Evolutionary conservation across 495 filamentous ascomycete species (phyloP), one percentile per base, ranked within the genome.

Genomic region (Penicillium fimorum): DNA sequence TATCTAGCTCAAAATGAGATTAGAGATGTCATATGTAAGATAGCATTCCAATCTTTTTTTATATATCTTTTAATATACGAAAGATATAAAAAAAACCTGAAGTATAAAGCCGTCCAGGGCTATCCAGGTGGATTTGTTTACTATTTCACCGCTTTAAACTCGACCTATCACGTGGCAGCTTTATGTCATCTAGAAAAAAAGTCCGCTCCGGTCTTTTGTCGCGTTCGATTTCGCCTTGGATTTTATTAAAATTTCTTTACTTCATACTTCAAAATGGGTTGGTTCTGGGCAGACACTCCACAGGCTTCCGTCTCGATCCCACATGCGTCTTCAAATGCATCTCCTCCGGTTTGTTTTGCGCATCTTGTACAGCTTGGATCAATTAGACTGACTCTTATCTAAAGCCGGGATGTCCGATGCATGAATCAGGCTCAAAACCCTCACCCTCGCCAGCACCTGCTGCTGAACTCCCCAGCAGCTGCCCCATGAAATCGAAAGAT

Each of bases 321-420:
- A 50, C 63, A 68, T 25, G 62, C 75, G 44, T 61, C 63, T 48
- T 65, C 74, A 15, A 68, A 73, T 61, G 68, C 60, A 47, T 53
- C 70, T 68, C 87, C 85, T 68, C 91, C 92, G 30, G 92, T 96
- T 83, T 73, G 87, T 79, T 10, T 46, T 27, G 41, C 22, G 32
- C 8, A 32, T 22, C 30, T 10, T 8, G 35, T 8, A 47, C 29
- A 17, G 30, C n/a, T 5, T 32, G 27, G 25, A 43, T 48, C 32
- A 49, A 49, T 42, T 45, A 48, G 37, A 56, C 77, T 77, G 71
- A 76, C 65, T 41, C 46, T 63, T 65, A 55, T 73, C 56, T 59
- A 41, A 62, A 96, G 92, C 86, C 89, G 57, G 83, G 79, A 76
- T 97, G 93, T 66, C 93, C 94, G 12, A 96, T 97, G 92, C 92